Base-by-base conservation (phyloP, 2,329 filamentous ascomycete genomes). In the Ilyonectria robusta region DNA sequence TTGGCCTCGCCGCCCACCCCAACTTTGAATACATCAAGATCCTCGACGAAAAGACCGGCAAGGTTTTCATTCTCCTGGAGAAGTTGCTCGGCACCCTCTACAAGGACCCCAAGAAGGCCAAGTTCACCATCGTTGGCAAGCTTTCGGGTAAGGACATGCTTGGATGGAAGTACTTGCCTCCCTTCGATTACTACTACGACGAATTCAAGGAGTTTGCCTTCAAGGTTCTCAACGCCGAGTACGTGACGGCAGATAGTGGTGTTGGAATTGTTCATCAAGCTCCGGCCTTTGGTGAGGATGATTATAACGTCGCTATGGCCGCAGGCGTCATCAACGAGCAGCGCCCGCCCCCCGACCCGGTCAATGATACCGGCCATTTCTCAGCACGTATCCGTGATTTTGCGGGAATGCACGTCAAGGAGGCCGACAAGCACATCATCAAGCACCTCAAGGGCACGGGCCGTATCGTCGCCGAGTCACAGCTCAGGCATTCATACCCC, bases 41-140 rank as follows among this genome's bases (percentile, higher is more conserved):
- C 58, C 85, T 90, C 59, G 95, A 98, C 74, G 92, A 95, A 78
- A 89, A 89, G 67, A 92, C 92, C 0, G 92, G 92, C 33, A 95
- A 95, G 78, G 88, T 95, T 75, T 97, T 94, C 79, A 91, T 97
- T 67, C 86, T 97, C 44, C 86, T 97, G 23, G 94, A 98, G 79
- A 90, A 93, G 63, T 87, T 96, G 37, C 86, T 98, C 35, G 87
- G 88, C 64, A 95, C 93, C 6, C 85, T 98, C 2, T 98, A 97
- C 85, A 98, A 98, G 81, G 94, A 97, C 73, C 93, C 93, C 8
- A 98, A 97, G 84, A 97, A 97, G 84, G 94, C 94, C 56, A 97
- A 97, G 79, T 97, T 91, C 83, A 94, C 94, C 84, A 86, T 96
- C 58, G 79, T 97, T 15, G 88, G 92, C 70, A 95, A 92, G 76